Base-by-base conservation (phyloP, 805 yeast genomes). In the Cyberlindnera lachancei region DNA sequence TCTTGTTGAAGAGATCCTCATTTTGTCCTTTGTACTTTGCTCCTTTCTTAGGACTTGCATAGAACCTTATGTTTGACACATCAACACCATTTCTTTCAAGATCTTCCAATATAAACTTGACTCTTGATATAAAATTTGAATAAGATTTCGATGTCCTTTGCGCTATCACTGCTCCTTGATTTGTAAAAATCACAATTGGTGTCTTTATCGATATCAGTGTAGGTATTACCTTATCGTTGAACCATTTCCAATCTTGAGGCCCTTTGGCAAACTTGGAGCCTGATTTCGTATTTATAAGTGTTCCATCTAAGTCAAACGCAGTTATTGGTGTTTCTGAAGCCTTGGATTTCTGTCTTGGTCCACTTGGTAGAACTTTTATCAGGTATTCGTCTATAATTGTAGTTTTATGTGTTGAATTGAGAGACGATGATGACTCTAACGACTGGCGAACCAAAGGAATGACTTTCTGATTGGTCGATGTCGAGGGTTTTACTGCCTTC, bases 301-400 rank as follows among this genome's bases (percentile, higher is more conserved):
- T 90, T 7, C 74, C 79, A 59, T 90, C 98, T 31, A 90, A 61
- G 54, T 90, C 97, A 55, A 88, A 90, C 0, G 82, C 81, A 3
- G 85, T 85, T 1, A 81, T 46, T 32, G 22, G 18, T 3, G 32
- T 39, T 1, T 33, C 29, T 9, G 30, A 7, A 5, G 24, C 16
- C 11, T 17, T 15, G n/a, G n/a, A n/a, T n/a, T n/a, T n/a, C n/a
- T n/a, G n/a, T 7, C 20, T 23, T 20, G 36, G 38, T 10, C 6
- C 33, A 19, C 21, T 38, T 7, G 77, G 77, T 0, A 52, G 41
- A 23, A 61, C 54, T 17, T 62, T 58, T n/a, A 72, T 61, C 29
- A 71, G 39, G 38, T 69, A 65, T 1, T 73, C 67, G 14, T 36
- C 43, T 1, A 67, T 60, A 2, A 55, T 44, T 6, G 55, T 54